phyloP scores from a whole-genome alignment of 345 rosid species.

The Aquilaria yunnanensis region DNA sequence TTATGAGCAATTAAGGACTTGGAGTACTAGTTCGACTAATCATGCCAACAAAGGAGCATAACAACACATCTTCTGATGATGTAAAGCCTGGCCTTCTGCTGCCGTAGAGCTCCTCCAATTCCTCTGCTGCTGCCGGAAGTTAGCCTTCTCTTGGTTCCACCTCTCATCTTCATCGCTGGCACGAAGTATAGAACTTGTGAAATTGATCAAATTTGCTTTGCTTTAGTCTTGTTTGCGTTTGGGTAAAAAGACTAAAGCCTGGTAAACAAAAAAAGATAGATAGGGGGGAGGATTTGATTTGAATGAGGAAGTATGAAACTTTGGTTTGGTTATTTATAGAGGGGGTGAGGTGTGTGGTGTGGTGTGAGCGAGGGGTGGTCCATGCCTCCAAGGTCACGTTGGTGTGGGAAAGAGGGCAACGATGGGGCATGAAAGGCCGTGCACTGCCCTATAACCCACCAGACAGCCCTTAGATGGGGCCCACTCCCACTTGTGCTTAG shows the following conservation, averaged over 20 bases:
- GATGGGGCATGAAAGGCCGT: slow-evolving; percentile 65
- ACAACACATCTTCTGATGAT: slow-evolving; percentile 54
- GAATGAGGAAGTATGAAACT: too few relatives aligned
- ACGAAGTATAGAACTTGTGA: too few relatives aligned
- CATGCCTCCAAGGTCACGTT: slow-evolving; percentile 20
- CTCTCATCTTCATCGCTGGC: slow-evolving; percentile 17
- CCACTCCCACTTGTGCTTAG: slow-evolving; percentile 25
- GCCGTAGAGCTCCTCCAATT: slow-evolving; percentile 46
- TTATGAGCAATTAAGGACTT: too few relatives aligned
- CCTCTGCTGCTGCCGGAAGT: slow-evolving; percentile 31
- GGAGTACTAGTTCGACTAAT: slow-evolving; percentile 11
- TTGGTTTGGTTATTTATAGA: too few relatives aligned
- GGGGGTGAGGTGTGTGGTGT: too few relatives aligned
- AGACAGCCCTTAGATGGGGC: slow-evolving; percentile 28
- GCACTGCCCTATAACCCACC: slow-evolving; percentile 60
- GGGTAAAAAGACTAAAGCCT: too few relatives aligned
- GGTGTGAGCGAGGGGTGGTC: too few relatives aligned
- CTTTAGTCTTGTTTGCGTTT: too few relatives aligned
- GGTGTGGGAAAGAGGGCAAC: slow-evolving; percentile 52
- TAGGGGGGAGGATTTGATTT: too few relatives aligned
- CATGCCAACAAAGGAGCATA: slow-evolving; percentile 72
- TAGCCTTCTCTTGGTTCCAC: background rate
- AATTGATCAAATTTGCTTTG: too few relatives aligned
- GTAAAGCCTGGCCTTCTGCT: slow-evolving; percentile 58
- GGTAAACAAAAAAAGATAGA: too few relatives aligned